These are phyloP conservation scores for Haematococcus lacustris DNA, from an alignment of 139 green algal genomes.

Conservation along the genomic window DNA sequence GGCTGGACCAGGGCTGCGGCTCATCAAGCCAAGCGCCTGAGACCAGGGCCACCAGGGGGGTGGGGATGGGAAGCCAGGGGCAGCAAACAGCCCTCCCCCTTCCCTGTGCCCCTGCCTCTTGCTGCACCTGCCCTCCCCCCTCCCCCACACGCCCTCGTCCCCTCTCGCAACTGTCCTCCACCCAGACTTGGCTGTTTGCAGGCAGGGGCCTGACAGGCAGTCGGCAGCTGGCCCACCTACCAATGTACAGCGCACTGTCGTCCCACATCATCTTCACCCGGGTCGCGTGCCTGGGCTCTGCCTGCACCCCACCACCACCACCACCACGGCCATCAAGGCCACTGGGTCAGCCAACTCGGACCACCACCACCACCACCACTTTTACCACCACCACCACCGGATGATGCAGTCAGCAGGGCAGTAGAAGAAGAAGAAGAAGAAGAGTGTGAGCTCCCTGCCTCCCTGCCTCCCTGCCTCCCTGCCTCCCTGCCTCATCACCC, in stretches of 20 bases:
- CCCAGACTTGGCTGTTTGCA: too few relatives aligned
- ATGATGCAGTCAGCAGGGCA: too few relatives aligned
- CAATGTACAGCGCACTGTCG: not conserved
- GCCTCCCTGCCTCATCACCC: not conserved
- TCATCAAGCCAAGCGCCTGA: conserved; percentile 11
- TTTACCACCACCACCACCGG: too few relatives aligned
- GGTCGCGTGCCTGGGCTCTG: too few relatives aligned
- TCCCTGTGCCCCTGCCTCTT: too few relatives aligned
- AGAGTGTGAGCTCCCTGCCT: not conserved
- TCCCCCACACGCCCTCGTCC: too few relatives aligned
- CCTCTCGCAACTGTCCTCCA: too few relatives aligned
- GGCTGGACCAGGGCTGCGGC: not conserved
- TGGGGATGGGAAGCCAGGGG: not conserved
- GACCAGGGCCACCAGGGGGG: not conserved
- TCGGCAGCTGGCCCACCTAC: not conserved
- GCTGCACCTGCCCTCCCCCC: too few relatives aligned
- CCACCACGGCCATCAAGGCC: too few relatives aligned
- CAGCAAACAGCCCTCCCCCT: not conserved
- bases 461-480: not conserved
- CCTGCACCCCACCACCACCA: too few relatives aligned
- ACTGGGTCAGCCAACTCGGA: too few relatives aligned
- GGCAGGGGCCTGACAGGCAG: not conserved
- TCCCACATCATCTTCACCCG: not conserved
- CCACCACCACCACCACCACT: too few relatives aligned
- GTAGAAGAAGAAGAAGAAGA: not conserved